These are phyloP conservation scores for Phytophthora fragariaefolia DNA, from an alignment of 352 stramenopile genomes.

Conservation along the genomic window DNA sequence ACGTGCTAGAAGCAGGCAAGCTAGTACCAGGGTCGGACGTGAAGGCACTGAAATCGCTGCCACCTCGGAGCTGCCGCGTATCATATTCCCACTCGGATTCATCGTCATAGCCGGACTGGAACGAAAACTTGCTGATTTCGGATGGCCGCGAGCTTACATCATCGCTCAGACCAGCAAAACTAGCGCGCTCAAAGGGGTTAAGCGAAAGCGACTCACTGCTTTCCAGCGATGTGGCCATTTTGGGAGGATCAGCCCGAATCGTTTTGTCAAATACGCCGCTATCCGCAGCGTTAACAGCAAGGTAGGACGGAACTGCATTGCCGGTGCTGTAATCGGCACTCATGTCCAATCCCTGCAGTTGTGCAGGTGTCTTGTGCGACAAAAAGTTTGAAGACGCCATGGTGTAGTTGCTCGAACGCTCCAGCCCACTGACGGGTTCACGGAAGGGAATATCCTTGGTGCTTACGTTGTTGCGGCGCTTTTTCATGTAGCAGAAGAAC, in stretches of 20 bases:
- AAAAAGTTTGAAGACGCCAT: conserved; percentile 75
- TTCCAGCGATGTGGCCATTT: conserved; percentile 25
- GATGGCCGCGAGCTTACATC: conserved; percentile 61
- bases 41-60: conserved; percentile 43
- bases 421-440: conserved; percentile 45
- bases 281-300: conserved; percentile 38
- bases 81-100: conserved; percentile 80
- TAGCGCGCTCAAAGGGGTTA: conserved; percentile 71
- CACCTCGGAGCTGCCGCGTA: conserved; percentile 41
- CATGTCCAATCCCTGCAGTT: conserved; percentile 38
- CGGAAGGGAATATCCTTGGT: conserved; percentile 84
- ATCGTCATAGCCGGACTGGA: conserved; percentile 78
- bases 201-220: conserved; percentile 73
- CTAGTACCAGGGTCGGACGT: conserved; percentile 46
- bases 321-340: conserved; percentile 46
- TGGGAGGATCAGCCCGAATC: conserved; percentile 26
- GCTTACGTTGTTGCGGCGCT: conserved; percentile 57
- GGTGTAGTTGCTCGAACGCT: conserved; percentile 63
- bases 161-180: conserved; percentile 71
- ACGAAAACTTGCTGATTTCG: conserved; percentile 75
- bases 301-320: conserved; percentile 46
- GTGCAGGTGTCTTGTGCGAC: conserved; percentile 61
- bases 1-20: conserved; percentile 50
- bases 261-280: conserved; percentile 42
- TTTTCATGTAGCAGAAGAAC: conserved; percentile 76